phyloP scores from a whole-genome alignment of 805 yeast species.

The Candida xiaguanensis region DNA sequence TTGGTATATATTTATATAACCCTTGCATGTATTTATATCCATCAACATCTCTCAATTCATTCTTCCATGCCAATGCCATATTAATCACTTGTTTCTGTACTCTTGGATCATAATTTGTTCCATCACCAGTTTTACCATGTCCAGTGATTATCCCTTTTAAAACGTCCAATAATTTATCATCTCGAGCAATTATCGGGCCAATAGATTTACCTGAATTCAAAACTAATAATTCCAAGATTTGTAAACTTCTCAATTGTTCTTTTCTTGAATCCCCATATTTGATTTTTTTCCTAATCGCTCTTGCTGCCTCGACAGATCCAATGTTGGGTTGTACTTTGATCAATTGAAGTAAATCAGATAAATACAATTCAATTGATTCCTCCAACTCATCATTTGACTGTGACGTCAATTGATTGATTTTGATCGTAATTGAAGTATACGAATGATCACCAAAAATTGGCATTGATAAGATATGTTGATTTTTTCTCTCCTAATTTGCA shows the following conservation, averaged over 20 bases:
- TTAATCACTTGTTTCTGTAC: conserved; percentile 47
- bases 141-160: conserved; percentile 49
- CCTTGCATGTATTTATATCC: conserved; percentile 47
- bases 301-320: conserved; percentile 72
- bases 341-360: conserved; percentile 58
- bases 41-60: conserved; percentile 47
- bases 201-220: conserved; percentile 42
- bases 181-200: conserved; percentile 53
- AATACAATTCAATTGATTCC: conserved; percentile 37
- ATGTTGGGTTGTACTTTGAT: conserved; percentile 31
- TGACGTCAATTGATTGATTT: conserved; percentile 50
- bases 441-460: conserved; percentile 47
- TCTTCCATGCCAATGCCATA: conserved; percentile 66
- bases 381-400: conserved; percentile 40
- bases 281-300: conserved; percentile 83
- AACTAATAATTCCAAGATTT: conserved; percentile 34
- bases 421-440: conserved; percentile 67
- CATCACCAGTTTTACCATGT: conserved; percentile 27
- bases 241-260: conserved; percentile 66
- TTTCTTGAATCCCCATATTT: conserved; percentile 68
- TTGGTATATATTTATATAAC: conserved; percentile 45
- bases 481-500: neutral
- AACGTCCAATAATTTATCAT: conserved; percentile 63
- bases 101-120: conserved; percentile 33
- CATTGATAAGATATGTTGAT: conserved; percentile 13